Evolutionary conservation across 2,329 filamentous ascomycete species (phyloP).

Genomic region (Trichoderma sp.): DNA sequence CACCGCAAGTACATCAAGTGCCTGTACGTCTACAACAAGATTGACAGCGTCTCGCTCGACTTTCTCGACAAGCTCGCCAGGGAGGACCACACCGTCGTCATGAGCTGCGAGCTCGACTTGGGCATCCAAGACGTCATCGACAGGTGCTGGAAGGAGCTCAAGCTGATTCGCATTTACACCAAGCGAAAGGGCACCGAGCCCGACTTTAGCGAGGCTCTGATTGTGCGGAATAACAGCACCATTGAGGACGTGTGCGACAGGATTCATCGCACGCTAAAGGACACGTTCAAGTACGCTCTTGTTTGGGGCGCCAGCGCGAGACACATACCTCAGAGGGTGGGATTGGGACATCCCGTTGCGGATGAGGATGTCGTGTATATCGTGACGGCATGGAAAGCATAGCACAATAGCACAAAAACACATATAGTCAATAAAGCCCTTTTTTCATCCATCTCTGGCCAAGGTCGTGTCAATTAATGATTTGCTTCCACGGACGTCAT

Average conservation of each 20-base stretch:
- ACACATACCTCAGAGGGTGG: conserved; percentile 91
- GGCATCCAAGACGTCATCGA: conserved; percentile 93
- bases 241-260: conserved; percentile 98
- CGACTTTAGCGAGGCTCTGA: conserved; percentile 85
- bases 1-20: conserved; percentile 95
- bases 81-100: conserved; percentile 91
- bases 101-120: conserved; percentile 94
- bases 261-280: conserved; percentile 90
- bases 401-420: neutral
- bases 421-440: neutral
- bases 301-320: conserved; percentile 97
- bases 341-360: conserved; percentile 73
- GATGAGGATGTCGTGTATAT: conserved; percentile 69
- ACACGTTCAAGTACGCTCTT: conserved; percentile 97
- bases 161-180: conserved; percentile 88
- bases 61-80: conserved; percentile 89
- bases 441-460: neutral
- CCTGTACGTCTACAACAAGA: conserved; percentile 99
- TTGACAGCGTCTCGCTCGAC: conserved; percentile 89
- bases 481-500: neutral
- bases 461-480: neutral
- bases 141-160: conserved; percentile 88
- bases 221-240: conserved; percentile 81
- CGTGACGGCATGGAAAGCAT: conserved; percentile 62
- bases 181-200: conserved; percentile 93